Evolutionary conservation across 768 basidiomycete species (phyloP), one percentile per base, ranked within the genome.

Genomic region (Postia placenta): DNA sequence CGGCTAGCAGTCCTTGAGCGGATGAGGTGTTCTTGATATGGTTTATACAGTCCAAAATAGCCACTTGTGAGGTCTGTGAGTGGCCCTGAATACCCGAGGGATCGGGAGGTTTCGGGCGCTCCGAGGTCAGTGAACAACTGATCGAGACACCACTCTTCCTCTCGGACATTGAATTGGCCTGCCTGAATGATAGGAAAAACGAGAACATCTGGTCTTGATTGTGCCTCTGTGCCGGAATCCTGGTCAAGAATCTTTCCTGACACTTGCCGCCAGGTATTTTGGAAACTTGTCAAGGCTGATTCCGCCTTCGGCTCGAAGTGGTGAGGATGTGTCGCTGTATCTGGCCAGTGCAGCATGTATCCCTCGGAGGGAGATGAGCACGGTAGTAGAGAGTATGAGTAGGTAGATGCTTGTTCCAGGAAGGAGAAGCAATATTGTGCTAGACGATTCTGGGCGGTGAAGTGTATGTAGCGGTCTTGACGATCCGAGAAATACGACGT

Each of bases 401-500:
- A 91, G 1, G 72, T 66, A 0, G 83, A 77, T 45, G 85, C 76
- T 1, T 77, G 73, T 43, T 76, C 70, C 41, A 95, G 69, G 60
- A 95, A 92, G 23, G 83, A 79, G 53, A 80, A 76, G 56, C 94
- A 92, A 63, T 98, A 98, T 45, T 87, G 78, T 1, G 92, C 81
- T 3, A 98, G 68, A 1, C 61, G 60, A 0, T 76, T 70, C 51
- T 92, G 81, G 2, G 64, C 65, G 0, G 62, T 63, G 62, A 99
- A 85, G 48, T 82, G 80, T 9, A 98, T 66, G 64, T 98, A 98
- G 20, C 96, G 87, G 65, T 99, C 96, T 68, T 96, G 92, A 15
- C 96, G 82, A 57, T 97, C 79, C 0, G 91, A 86, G 59, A 98
- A 99, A 66, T 99, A 99, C 12, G 93, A 89, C 54, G 78, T 74